Conservation (phyloP, 2,329 filamentous ascomycete genomes). For the Gnomoniopsis smithogilvyi region DNA sequence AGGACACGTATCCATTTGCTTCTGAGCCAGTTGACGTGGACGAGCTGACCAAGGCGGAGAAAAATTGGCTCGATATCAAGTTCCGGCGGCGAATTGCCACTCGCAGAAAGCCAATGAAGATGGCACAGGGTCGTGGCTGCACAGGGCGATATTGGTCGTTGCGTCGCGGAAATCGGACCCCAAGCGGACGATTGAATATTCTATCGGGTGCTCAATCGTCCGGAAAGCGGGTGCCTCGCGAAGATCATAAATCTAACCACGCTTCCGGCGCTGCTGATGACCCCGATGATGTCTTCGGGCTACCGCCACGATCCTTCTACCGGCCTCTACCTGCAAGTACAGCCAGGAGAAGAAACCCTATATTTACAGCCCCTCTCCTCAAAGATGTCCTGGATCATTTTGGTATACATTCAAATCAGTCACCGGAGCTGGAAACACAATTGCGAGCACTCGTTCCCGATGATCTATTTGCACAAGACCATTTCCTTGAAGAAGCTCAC, state of each 20-base stretch:
- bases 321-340: no score
- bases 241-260: neutral
- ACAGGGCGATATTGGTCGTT: neutral
- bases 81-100: neutral
- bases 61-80: neutral
- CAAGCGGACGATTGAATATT: neutral
- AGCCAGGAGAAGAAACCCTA: no score
- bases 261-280: neutral
- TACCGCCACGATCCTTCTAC: no score
- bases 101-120: neutral
- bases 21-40: conserved; percentile 1
- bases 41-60: neutral
- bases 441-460: no score
- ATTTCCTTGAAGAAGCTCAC: no score
- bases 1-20: neutral
- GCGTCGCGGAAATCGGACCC: neutral
- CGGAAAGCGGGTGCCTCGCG: neutral
- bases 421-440: no score
- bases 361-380: no score
- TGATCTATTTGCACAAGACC: no score
- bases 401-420: no score
- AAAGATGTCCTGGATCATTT: no score
- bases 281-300: no score
- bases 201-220: neutral
- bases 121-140: neutral